Percentiles rank a stretch among this genome's conserved stretches.
phyloP scores from a whole-genome alignment of 495 filamentous ascomycete species.

The Cetradonia linearis region DNA sequence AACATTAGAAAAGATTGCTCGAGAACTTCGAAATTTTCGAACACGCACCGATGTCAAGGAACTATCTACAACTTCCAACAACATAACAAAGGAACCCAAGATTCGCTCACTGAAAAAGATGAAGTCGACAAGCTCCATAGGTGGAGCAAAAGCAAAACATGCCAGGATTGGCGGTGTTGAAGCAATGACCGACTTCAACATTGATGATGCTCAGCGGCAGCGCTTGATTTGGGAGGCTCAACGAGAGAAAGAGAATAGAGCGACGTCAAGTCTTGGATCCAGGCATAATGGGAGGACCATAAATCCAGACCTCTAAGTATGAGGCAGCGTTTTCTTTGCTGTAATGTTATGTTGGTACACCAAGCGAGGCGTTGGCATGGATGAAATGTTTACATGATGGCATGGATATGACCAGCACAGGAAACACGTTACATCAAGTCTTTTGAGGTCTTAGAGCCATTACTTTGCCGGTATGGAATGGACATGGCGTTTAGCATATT shows the following conservation, averaged over 20 bases:
- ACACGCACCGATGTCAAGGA: conserved; percentile 27
- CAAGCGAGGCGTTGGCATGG: conserved; percentile 16
- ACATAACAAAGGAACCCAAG: conserved; percentile 24
- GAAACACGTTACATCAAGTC: conserved; percentile 2
- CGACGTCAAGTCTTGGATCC: neutral
- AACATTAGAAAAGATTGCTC: conserved; percentile 48
- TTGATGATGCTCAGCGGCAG: conserved; percentile 40
- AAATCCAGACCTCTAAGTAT: conserved; percentile 5
- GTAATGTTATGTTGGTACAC: conserved; percentile 4
- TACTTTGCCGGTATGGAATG: neutral
- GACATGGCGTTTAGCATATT: neutral
- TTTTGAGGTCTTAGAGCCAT: neutral
- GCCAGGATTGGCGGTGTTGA: conserved; percentile 26
- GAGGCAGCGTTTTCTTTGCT: neutral
- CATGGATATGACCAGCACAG: conserved; percentile 9
- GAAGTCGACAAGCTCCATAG: conserved; percentile 37
- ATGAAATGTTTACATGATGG: conserved; percentile 9
- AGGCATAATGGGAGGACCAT: neutral
- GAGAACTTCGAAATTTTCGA: conserved; percentile 44
- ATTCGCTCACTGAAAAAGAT: conserved; percentile 36
- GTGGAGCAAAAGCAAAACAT: conserved; percentile 21
- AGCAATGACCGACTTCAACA: conserved; percentile 32
- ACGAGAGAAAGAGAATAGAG: conserved; percentile 32
- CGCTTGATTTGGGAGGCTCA: conserved; percentile 41
- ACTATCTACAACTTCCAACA: conserved; percentile 11